These are phyloP conservation scores for Crithidia fasciculata DNA, from an alignment of 208 protist species.

Conservation along the genomic window DNA sequence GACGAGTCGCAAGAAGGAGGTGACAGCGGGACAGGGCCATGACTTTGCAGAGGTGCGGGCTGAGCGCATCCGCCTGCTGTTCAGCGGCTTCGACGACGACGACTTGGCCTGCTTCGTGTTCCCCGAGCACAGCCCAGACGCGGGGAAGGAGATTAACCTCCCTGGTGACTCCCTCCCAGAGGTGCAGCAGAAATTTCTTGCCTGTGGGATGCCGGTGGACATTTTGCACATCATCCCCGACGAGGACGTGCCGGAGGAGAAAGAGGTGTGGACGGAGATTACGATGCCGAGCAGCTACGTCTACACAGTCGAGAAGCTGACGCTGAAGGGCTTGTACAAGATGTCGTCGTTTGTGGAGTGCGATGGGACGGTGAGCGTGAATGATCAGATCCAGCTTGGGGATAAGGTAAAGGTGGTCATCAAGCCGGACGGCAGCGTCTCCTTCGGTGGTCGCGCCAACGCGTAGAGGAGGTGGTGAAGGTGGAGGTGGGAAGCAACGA, in stretches of 20 bases:
- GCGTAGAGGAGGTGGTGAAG: conserved; percentile 16
- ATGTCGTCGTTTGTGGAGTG: conserved; percentile 89
- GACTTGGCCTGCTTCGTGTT: conserved; percentile 91
- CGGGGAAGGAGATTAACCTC: conserved; percentile 84
- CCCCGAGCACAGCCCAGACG: conserved; percentile 78
- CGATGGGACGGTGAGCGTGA: conserved; percentile 85
- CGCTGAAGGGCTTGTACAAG: conserved; percentile 86
- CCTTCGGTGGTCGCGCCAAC: conserved; percentile 79
- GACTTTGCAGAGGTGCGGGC: conserved; percentile 85
- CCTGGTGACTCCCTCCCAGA: conserved; percentile 74
- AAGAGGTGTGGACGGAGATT: conserved; percentile 84
- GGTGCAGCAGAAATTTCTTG: conserved; percentile 84
- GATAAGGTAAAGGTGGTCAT: conserved; percentile 88
- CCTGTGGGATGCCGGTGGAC: conserved; percentile 87
- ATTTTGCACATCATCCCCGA: conserved; percentile 84
- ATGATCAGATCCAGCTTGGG: conserved; percentile 84
- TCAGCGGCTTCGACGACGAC: conserved; percentile 92
- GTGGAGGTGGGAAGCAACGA: not conserved
- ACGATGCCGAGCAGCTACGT: conserved; percentile 86
- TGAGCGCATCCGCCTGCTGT: conserved; percentile 82
- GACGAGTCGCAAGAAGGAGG: conserved; percentile 79
- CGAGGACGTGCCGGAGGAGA: conserved; percentile 61
- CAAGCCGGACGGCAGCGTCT: conserved; percentile 83
- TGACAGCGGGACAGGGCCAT: conserved; percentile 83
- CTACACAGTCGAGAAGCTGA: conserved; percentile 89